Conservation (phyloP, 2,329 filamentous ascomycete genomes). For the Aspergillus brasiliensis region DNA sequence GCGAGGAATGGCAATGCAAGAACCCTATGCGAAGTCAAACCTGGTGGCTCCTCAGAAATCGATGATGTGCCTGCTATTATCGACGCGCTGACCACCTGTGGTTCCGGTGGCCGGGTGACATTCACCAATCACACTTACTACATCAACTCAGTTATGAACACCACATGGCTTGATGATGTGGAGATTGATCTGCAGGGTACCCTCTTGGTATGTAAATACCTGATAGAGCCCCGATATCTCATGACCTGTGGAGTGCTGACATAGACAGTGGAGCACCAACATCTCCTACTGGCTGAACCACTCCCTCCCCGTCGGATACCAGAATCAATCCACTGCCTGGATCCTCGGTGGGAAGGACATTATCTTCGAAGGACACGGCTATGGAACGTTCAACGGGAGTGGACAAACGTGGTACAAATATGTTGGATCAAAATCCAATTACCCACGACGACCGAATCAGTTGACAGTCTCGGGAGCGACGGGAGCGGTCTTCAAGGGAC, state of each 20-base stretch:
- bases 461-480: slow-evolving; percentile 26
- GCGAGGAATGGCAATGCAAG: background rate
- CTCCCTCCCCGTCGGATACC: slow-evolving; percentile 52
- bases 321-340: slow-evolving; percentile 55
- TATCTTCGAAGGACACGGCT: slow-evolving; percentile 51
- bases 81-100: slow-evolving; percentile 53
- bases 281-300: slow-evolving; percentile 53
- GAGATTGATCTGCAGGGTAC: slow-evolving; percentile 54
- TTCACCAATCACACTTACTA: slow-evolving; percentile 54
- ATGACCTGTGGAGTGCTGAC: background rate
- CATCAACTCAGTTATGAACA: slow-evolving; percentile 54
- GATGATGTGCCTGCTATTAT: slow-evolving; percentile 58
- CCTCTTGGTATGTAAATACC: slow-evolving; percentile 44
- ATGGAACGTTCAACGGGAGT: slow-evolving; percentile 51
- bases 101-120: slow-evolving; percentile 53
- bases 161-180: slow-evolving; percentile 48
- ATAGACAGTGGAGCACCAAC: slow-evolving; percentile 36
- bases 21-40: slow-evolving; percentile 14
- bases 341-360: slow-evolving; percentile 54
- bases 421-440: slow-evolving; percentile 29
- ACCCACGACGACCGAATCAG: slow-evolving; percentile 32
- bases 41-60: slow-evolving; percentile 21
- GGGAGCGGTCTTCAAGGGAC: slow-evolving; percentile 22
- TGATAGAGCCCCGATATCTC: background rate
- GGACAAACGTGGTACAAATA: slow-evolving; percentile 48